Percentiles rank a stretch among this genome's conserved stretches.
Conservation (phyloP, 805 yeast genomes). For the Starmerella apis region DNA sequence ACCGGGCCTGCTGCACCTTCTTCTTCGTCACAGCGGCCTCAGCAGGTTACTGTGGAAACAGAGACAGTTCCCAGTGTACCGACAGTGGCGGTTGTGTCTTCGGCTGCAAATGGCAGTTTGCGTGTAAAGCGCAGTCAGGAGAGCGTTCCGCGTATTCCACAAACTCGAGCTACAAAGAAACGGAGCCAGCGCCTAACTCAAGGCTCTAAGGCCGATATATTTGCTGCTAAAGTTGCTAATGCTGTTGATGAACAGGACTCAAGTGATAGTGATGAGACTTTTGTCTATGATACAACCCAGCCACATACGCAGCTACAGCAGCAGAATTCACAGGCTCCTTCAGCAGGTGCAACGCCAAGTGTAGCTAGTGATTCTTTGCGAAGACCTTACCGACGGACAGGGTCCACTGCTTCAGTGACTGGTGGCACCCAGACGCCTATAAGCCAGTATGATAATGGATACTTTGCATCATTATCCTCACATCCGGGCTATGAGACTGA, state of each 20-base stretch:
- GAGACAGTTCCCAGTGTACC: constrained; percentile 49
- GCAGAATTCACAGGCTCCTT: background rate
- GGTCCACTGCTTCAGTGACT: background rate
- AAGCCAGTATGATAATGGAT: background rate
- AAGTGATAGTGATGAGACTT: constrained; percentile 86
- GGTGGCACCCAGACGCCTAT: background rate
- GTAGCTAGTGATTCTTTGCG: constrained; percentile 16
- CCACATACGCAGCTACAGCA: constrained; percentile 15
- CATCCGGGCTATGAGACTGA: constrained; percentile 4
- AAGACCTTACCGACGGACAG: constrained; percentile 17
- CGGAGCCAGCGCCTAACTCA: constrained; percentile 29
- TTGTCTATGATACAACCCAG: constrained; percentile 67
- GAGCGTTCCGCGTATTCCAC: constrained; percentile 23
- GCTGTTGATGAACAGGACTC: constrained; percentile 71
- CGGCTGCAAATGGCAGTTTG: constrained; percentile 16
- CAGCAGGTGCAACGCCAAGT: background rate
- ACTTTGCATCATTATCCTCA: background rate
- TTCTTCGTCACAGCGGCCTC: constrained; percentile 1
- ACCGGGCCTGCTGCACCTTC: background rate
- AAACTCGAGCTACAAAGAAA: constrained; percentile 35
- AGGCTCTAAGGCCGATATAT: constrained; percentile 77
- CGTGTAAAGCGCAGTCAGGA: constrained; percentile 28
- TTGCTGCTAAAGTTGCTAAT: constrained; percentile 88
- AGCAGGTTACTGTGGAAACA: constrained; percentile 42
- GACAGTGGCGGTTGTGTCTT: constrained; percentile 30